A percentile compares a stretch with the other conserved stretches of the same genome.
Evolutionary conservation across 2,329 filamentous ascomycete species (phyloP).

Genomic region (Rutstroemia sp.): DNA sequence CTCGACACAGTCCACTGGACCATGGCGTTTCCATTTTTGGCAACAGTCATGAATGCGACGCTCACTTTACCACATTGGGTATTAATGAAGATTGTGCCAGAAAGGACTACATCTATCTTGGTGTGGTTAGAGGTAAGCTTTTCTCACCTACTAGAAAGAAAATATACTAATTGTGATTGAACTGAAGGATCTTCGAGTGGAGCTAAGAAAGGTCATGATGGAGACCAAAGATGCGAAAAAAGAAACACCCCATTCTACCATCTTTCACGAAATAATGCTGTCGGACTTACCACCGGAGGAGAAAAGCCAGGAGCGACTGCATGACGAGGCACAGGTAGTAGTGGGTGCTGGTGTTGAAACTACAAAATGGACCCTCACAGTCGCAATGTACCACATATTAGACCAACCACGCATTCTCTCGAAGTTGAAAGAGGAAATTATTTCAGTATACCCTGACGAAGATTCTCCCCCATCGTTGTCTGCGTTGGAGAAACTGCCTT

Average conservation of each 20-base stretch:
- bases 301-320: conserved; percentile 29
- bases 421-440: conserved; percentile 32
- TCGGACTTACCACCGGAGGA: conserved; percentile 29
- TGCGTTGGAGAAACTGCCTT: conserved; percentile 26
- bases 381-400: conserved; percentile 33
- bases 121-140: conserved; percentile 1
- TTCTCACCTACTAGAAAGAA: not conserved
- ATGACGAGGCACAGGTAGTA: conserved; percentile 29
- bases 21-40: not conserved
- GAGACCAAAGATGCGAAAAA: not conserved
- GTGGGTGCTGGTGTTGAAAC: conserved; percentile 34
- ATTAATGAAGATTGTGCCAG: not conserved
- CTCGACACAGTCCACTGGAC: not conserved
- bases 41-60: not conserved
- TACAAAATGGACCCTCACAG: conserved; percentile 28
- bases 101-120: not conserved
- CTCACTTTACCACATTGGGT: not conserved
- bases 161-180: not conserved
- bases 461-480: conserved; percentile 13
- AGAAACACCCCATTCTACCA: conserved; percentile 11
- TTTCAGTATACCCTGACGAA: not conserved
- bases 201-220: conserved; percentile 1
- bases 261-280: conserved; percentile 21
- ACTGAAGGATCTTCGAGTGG: not conserved
- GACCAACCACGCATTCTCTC: conserved; percentile 26